Conservation (phyloP, 2,329 filamentous ascomycete species). For the Trichothecium roseum region DNA sequence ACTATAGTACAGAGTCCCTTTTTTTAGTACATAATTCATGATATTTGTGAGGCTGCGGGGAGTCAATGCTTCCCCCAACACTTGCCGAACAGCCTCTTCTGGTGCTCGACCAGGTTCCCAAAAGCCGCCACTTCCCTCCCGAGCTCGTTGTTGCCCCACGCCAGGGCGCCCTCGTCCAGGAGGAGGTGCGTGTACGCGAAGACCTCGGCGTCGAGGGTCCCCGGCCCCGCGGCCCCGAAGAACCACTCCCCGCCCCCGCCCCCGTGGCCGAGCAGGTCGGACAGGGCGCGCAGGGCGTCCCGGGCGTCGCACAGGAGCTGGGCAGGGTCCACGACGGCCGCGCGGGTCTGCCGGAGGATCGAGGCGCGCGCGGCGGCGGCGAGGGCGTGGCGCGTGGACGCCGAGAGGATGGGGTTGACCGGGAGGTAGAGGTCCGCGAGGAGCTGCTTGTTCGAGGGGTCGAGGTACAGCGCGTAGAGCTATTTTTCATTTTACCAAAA, state of each 20-base stretch:
- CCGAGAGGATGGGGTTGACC: slow-evolving; percentile 50
- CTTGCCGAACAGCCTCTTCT: slow-evolving; percentile 20
- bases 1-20: no score
- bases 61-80: slow-evolving; percentile 15
- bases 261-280: slow-evolving; percentile 26
- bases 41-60: no score
- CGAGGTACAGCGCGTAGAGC: slow-evolving; percentile 77
- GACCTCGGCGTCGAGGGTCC: slow-evolving; percentile 76
- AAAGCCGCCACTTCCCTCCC: slow-evolving; percentile 43
- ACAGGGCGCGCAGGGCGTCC: slow-evolving; percentile 36
- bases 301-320: slow-evolving; percentile 32
- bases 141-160: slow-evolving; percentile 55
- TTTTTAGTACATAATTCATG: no score
- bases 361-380: slow-evolving; percentile 64
- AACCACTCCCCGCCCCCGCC: slow-evolving; percentile 33
- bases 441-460: slow-evolving; percentile 55
- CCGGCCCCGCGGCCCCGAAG: slow-evolving; percentile 42
- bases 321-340: slow-evolving; percentile 16
- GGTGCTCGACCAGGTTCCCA: slow-evolving; percentile 47
- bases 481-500: no score
- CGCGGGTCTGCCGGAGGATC: slow-evolving; percentile 52
- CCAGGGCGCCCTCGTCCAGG: slow-evolving; percentile 46
- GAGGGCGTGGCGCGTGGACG: slow-evolving; percentile 55
- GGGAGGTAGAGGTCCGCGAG: slow-evolving; percentile 65
- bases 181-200: slow-evolving; percentile 86